Percentiles rank a stretch among this genome's conserved stretches.
Conservation (phyloP, 2,329 filamentous ascomycete species). For the Parafenestella ontariensis region DNA sequence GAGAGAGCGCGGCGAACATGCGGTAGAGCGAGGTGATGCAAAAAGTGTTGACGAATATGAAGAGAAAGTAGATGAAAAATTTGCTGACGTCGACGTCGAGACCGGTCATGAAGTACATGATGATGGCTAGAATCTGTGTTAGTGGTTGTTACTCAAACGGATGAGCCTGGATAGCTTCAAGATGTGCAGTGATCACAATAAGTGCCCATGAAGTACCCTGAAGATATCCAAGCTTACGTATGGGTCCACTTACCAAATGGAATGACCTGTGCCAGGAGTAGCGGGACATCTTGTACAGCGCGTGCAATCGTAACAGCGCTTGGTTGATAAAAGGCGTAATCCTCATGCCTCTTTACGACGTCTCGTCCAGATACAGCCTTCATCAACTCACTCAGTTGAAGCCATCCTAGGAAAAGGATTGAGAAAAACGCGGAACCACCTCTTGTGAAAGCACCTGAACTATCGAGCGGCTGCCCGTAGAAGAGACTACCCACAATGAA, state of each 20-base stretch:
- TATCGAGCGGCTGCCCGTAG: constrained; percentile 69
- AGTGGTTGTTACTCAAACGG: not conserved
- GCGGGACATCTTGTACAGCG: constrained; percentile 68
- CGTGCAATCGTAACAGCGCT: constrained; percentile 69
- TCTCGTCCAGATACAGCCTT: constrained; percentile 74
- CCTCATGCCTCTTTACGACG: constrained; percentile 72
- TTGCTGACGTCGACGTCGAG: constrained; percentile 66
- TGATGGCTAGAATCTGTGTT: constrained; percentile 47
- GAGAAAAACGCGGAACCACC: constrained; percentile 72
- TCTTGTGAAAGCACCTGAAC: constrained; percentile 67
- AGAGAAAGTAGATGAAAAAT: constrained; percentile 71
- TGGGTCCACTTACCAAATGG: constrained; percentile 56
- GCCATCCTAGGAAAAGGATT: constrained; percentile 70
- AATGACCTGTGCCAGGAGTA: constrained; percentile 65
- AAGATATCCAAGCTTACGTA: not conserved
- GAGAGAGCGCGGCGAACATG: constrained; percentile 69
- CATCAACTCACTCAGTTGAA: constrained; percentile 80
- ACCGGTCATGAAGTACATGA: constrained; percentile 71
- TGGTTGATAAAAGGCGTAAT: constrained; percentile 74
- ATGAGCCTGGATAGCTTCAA: not conserved
- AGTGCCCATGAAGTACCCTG: too few species aligned
- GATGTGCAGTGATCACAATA: too few species aligned
- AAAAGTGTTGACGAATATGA: constrained; percentile 69
- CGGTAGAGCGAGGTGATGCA: constrained; percentile 70
- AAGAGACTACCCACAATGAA: constrained; percentile 82